phyloP scores from a whole-genome alignment of 208 protist genomes.

The Wallacemonas sp. region DNA sequence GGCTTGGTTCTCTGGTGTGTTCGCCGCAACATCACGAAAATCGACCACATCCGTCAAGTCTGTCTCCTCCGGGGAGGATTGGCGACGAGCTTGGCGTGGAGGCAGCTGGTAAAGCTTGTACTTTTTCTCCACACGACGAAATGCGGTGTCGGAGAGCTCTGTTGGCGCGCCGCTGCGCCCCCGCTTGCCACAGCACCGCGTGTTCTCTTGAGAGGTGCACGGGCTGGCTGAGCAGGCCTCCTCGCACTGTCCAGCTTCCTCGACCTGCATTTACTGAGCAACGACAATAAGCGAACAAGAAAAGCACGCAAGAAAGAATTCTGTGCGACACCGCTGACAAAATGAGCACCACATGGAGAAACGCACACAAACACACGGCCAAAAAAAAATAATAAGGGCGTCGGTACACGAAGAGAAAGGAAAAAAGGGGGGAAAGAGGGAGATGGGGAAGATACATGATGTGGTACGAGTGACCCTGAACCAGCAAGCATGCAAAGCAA shows the following conservation, averaged over 20 bases:
- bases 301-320: not conserved
- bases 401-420: too few relatives aligned
- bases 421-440: too few relatives aligned
- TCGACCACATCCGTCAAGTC: slow-evolving; percentile 66
- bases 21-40: slow-evolving; percentile 44
- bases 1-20: slow-evolving; percentile 49
- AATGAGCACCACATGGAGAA: not conserved
- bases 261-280: not conserved
- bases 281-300: not conserved
- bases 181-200: slow-evolving; percentile 10
- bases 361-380: too few relatives aligned
- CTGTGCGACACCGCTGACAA: not conserved
- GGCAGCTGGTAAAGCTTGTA: slow-evolving; percentile 75
- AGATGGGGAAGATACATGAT: too few relatives aligned
- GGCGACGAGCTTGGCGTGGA: slow-evolving; percentile 37
- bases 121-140: slow-evolving; percentile 51
- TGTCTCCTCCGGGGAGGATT: slow-evolving; percentile 27
- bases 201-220: too few relatives aligned
- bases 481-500: too few relatives aligned
- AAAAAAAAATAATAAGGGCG: too few relatives aligned
- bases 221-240: not conserved
- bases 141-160: slow-evolving; percentile 34
- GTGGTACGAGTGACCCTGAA: too few relatives aligned
- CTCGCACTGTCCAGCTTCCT: not conserved
- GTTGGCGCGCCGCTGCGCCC: slow-evolving; percentile 8